Evolutionary conservation across 2,329 filamentous ascomycete species (phyloP).

Genomic region (Ophiostoma pallidulum): DNA sequence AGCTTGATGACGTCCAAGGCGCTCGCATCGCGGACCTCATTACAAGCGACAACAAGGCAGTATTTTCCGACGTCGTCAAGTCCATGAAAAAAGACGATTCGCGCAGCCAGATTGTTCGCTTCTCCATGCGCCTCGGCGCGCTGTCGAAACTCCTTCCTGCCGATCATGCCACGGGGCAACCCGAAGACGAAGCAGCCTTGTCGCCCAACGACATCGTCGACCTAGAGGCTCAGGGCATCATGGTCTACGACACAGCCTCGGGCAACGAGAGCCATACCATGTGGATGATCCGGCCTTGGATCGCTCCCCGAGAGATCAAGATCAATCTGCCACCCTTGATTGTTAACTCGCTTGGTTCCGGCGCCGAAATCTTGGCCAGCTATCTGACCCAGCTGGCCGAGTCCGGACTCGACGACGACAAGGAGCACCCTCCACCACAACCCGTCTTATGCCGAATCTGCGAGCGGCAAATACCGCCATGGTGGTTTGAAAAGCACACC

Average conservation of each 20-base stretch:
- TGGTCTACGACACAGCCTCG: constrained; percentile 86
- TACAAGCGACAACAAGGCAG: constrained; percentile 63
- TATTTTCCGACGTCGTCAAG: constrained; percentile 76
- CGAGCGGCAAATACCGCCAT: constrained; percentile 91
- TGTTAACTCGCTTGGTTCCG: constrained; percentile 87
- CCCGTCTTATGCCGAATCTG: constrained; percentile 93
- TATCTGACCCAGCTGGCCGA: constrained; percentile 88
- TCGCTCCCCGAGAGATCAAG: constrained; percentile 81
- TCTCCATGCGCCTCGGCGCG: constrained; percentile 61
- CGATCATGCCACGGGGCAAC: constrained; percentile 25
- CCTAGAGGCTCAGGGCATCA: constrained; percentile 93
- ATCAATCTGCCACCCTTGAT: constrained; percentile 86
- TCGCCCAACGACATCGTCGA: constrained; percentile 51
- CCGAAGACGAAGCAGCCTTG: constrained; percentile 23
- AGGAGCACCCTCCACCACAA: constrained; percentile 67
- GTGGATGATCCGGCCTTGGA: constrained; percentile 98
- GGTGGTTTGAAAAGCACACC: constrained; percentile 99
- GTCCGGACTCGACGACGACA: constrained; percentile 63
- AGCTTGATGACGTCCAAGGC: constrained; percentile 62
- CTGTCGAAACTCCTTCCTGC: constrained; percentile 52
- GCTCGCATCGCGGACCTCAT: constrained; percentile 72
- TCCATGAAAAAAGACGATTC: constrained; percentile 90
- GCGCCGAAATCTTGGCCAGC: constrained; percentile 87
- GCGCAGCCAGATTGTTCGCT: constrained; percentile 80
- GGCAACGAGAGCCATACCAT: constrained; percentile 91